Evolutionary conservation across 1,139 yeast species (phyloP), one percentile per base, ranked within the genome.

Genomic region (Yamadazyma membranifaciens): DNA sequence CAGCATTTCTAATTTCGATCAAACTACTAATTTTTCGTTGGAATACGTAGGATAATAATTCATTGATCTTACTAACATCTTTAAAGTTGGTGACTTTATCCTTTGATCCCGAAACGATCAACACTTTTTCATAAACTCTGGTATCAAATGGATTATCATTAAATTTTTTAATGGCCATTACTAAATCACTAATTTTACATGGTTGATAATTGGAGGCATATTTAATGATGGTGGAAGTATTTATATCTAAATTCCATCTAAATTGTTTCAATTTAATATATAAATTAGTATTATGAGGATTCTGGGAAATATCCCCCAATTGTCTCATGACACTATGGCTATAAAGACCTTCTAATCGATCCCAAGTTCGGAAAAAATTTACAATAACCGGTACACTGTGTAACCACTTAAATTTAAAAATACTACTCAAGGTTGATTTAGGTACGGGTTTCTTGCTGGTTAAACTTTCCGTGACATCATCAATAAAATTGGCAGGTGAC

Each of bases 191-290:
- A 16, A 56, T 53, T 6, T 63, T 62, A 9, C 78, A 71, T 13
- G 69, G 64, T 20, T 58, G 47, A 48, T 81, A 76, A 1, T 83
- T 81, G 34, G 57, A 50, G 1, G 75, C 69, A 46, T 83, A 81
- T 39, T 68, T 68, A 44, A 86, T 61, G 55, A 85, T 73, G 2
- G 79, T 65, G 2, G 51, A 47, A 0, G 89, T 73, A 42, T 78
- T 69, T 10, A 83, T 76, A 56, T 83, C 88, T 48, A 84, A 55
- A 55, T 86, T 85, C 85, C 88, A 82, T 38, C 89, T 62, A 36
- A 85, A 67, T 56, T 85, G 94, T 28, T 80, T 66, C 34, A 74
- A 57, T 41, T 79, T 72, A 32, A 75, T 69, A 50, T 75, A 75
- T 14, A 63, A 44, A 35, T 62, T 58, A 6, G 67, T 54, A 6